These are phyloP conservation scores for Emmonsiellopsis sp. DNA, from an alignment of 2,329 filamentous ascomycete species.

Conservation along the genomic window DNA sequence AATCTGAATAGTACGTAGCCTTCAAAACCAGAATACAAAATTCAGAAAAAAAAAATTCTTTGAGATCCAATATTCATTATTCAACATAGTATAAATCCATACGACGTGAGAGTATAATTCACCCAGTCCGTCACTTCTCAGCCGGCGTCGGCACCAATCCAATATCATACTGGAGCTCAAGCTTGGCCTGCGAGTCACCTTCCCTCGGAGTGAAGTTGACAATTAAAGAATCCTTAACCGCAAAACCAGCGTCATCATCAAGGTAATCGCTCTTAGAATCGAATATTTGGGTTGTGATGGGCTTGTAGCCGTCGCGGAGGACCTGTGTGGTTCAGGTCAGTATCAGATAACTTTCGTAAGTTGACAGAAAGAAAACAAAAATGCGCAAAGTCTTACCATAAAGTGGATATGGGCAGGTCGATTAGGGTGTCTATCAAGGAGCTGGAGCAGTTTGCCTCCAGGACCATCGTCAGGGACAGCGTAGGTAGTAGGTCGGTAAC, in stretches of 20 bases:
- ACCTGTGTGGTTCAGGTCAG: constrained; percentile 27
- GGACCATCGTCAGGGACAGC: constrained; percentile 49
- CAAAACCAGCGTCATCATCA: constrained; percentile 49
- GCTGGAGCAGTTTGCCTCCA: constrained; percentile 47
- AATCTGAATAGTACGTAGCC: too few relatives aligned
- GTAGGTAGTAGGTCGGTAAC: constrained; percentile 51
- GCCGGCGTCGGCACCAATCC: constrained; percentile 26
- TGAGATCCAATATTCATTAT: too few relatives aligned
- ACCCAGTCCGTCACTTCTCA: not conserved
- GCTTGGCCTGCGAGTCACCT: constrained; percentile 43
- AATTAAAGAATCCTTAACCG: constrained; percentile 50
- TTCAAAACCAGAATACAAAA: too few relatives aligned
- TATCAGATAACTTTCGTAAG: not conserved
- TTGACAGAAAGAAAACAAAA: not conserved
- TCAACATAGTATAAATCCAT: too few relatives aligned
- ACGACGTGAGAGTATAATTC: too few relatives aligned
- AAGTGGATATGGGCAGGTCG: constrained; percentile 57
- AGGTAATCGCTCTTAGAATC: constrained; percentile 58
- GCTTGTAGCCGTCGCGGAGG: constrained; percentile 51
- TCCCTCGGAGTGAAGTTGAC: constrained; percentile 49
- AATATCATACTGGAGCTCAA: constrained; percentile 48
- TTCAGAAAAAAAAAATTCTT: too few relatives aligned
- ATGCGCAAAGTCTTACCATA: constrained; percentile 35
- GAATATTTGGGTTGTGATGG: constrained; percentile 71
- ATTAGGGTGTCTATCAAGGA: constrained; percentile 54